Evolutionary conservation across 805 yeast species (phyloP), one percentile per base, ranked within the genome.

Genomic region (Pichia californica): DNA sequence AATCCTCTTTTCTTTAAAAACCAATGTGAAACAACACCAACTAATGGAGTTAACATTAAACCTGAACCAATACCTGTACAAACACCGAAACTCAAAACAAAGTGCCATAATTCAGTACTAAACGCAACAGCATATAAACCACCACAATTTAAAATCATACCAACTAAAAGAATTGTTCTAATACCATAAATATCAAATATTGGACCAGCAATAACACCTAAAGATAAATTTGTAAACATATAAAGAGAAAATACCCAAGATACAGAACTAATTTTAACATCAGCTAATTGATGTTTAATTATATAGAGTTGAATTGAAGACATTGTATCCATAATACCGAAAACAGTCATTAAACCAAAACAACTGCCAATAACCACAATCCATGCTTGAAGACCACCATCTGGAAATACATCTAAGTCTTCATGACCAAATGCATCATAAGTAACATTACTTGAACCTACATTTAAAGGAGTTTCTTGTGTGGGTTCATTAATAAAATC

Each of bases 221-320:
- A 52, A n/a, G 64, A 48, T 51, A 74, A 76, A 14, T 74, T 68
- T 23, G 79, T 58, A 31, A 78, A 74, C 50, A 75, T 63, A 52
- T 70, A 76, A 21, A 81, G 54, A 0, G 87, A 79, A 50, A 81
- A 82, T 27, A 81, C 71, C 88, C 88, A 81, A 2, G 84, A 74
- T 10, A 80, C 69, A 1, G 76, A 62, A 2, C 81, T 69, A 1
- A 77, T 64, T 8, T 66, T 56, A 5, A 66, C 65, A 40, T 69
- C 56, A 0, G 64, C 62, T 45, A 82, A 60, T 57, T 80, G 85
- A 57, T 82, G 72, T 13, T 64, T 64, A n/a, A 79, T 70, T 8
- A 81, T 70, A 51, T 78, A 77, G 1, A 80, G 69, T 57, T 81
- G 82, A 28, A 81, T 69, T 2, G 77, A 83, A 44, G 86, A 83